phyloP scores from a whole-genome alignment of 805 yeast species.

The Candida hungchunana region DNA sequence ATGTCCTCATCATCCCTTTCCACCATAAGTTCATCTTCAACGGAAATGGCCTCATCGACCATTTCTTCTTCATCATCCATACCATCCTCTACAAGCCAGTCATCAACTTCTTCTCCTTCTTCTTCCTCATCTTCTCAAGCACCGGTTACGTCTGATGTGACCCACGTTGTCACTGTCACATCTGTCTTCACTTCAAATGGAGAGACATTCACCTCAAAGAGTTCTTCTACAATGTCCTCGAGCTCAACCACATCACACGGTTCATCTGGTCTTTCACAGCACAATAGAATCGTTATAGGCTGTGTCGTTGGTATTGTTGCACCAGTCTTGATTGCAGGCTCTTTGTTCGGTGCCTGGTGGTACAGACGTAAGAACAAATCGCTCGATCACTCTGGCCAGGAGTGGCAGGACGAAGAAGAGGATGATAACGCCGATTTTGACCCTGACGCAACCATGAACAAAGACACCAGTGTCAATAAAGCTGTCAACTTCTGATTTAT shows the following conservation, averaged over 20 bases:
- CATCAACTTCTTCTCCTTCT: constrained; percentile 12
- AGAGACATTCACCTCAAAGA: constrained; percentile 10
- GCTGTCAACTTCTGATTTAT: constrained; percentile 27
- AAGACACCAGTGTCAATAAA: constrained; percentile 18
- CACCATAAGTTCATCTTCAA: constrained; percentile 1
- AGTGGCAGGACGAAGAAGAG: constrained; percentile 23
- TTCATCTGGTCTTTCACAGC: constrained; percentile 40
- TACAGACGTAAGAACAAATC: constrained; percentile 15
- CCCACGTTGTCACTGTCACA: constrained; percentile 17
- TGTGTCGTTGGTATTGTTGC: constrained; percentile 71
- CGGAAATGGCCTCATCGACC: constrained; percentile 9
- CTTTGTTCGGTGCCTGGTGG: constrained; percentile 15
- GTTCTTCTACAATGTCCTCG: constrained; percentile 15
- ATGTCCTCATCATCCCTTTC: not conserved
- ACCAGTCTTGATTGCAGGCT: constrained; percentile 38
- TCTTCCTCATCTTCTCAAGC: not conserved
- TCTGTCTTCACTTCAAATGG: constrained; percentile 17
- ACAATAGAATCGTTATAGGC: constrained; percentile 57
- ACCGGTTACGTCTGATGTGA: constrained; percentile 9
- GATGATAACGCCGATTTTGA: constrained; percentile 9
- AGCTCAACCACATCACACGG: constrained; percentile 15
- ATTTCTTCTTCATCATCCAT: constrained; percentile 5
- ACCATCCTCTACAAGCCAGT: constrained; percentile 8
- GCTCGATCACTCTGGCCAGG: constrained; percentile 25
- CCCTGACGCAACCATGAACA: constrained; percentile 9